A percentile compares a stretch with the other conserved stretches of the same genome.
Evolutionary conservation across 129 eudicot genomes (phyloP).

Genomic region (Centrapalus pauciflorus): DNA sequence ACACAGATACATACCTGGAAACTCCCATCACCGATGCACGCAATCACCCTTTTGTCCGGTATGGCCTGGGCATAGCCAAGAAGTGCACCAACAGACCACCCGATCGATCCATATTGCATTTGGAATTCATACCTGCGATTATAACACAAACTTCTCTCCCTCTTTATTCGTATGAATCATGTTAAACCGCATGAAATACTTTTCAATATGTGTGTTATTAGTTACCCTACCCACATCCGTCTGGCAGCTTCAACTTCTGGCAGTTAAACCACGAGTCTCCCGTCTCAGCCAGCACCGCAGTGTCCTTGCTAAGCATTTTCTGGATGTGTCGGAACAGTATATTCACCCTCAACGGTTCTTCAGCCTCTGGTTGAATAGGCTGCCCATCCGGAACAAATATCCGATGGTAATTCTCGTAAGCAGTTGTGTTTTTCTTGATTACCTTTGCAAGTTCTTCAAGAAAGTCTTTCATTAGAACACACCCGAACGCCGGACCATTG

Average conservation of each 20-base stretch:
- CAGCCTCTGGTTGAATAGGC: constrained; percentile 31
- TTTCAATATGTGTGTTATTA: neutral
- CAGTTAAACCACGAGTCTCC: constrained; percentile 75
- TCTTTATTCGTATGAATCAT: constrained; percentile 14
- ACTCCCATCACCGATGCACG: constrained; percentile 55
- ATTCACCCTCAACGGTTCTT: constrained; percentile 49
- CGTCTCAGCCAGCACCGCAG: constrained; percentile 64
- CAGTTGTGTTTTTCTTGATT: constrained; percentile 33
- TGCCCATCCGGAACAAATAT: constrained; percentile 46
- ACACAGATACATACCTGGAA: constrained; percentile 55
- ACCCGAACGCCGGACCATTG: constrained; percentile 59
- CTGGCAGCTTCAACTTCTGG: constrained; percentile 51
- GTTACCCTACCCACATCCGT: constrained; percentile 53
- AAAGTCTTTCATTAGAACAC: constrained; percentile 59
- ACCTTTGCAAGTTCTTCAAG: constrained; percentile 37
- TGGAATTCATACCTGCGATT: constrained; percentile 53
- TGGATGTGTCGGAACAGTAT: constrained; percentile 53
- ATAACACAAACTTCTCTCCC: constrained; percentile 34
- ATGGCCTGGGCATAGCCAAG: constrained; percentile 60
- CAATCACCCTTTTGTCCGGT: constrained; percentile 51
- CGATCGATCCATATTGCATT: constrained; percentile 68
- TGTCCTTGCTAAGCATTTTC: constrained; percentile 40
- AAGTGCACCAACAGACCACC: constrained; percentile 67
- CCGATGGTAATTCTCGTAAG: constrained; percentile 46
- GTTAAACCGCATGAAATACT: neutral